A percentile compares a stretch with the other conserved stretches of the same genome.
phyloP scores from a whole-genome alignment of 108 stramenopile species.

The Nitzschia sp. region DNA sequence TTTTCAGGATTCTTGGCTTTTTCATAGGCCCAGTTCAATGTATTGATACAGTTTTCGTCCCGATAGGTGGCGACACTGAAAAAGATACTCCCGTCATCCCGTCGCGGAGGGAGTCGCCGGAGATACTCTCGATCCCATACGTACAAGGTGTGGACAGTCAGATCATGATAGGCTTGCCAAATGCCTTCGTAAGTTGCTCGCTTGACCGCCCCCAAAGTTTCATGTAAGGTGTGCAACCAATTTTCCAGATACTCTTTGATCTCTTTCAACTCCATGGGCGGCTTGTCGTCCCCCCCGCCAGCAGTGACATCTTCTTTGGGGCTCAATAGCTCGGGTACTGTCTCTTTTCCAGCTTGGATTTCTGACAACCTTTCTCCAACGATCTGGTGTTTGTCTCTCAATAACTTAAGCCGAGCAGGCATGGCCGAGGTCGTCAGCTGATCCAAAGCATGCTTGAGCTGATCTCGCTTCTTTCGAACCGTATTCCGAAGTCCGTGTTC shows the following conservation, averaged over 20 bases:
- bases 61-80: conserved; percentile 91
- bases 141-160: conserved; percentile 73
- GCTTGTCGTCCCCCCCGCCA: conserved; percentile 35
- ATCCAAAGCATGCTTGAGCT: conserved; percentile 33
- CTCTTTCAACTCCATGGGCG: conserved; percentile 77
- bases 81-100: conserved; percentile 82
- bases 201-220: conserved; percentile 48
- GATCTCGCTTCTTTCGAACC: conserved; percentile 28
- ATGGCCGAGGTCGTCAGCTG: conserved; percentile 33
- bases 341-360: conserved; percentile 72
- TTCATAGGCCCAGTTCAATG: conserved; percentile 78
- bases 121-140: conserved; percentile 84
- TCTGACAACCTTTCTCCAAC: conserved; percentile 78
- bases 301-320: conserved; percentile 9
- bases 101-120: conserved; percentile 68
- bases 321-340: conserved; percentile 75
- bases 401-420: conserved; percentile 48
- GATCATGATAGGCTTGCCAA: conserved; percentile 84
- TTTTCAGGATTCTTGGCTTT: conserved; percentile 89
- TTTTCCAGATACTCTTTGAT: conserved; percentile 57
- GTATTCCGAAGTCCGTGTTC: conserved; percentile 19
- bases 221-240: conserved; percentile 69
- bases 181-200: conserved; percentile 68
- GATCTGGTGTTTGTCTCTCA: conserved; percentile 63
- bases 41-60: conserved; percentile 92